Evolutionary conservation across 352 stramenopile genomes (phyloP).

Genomic region (Phytophthora sojae): DNA sequence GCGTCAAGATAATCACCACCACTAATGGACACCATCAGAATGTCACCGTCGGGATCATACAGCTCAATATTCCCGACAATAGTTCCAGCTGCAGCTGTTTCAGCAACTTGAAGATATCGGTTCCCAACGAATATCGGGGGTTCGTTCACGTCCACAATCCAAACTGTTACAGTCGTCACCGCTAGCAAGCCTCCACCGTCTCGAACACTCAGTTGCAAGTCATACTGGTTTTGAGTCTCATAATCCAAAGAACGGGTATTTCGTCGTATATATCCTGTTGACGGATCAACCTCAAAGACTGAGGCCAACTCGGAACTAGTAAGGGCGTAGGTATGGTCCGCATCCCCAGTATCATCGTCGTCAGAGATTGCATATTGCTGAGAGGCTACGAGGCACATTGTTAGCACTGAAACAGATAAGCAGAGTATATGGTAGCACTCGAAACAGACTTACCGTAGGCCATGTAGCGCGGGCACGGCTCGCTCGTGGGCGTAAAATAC

Average conservation of each 20-base stretch:
- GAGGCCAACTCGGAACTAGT: slow-evolving; percentile 9
- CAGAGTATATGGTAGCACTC: not conserved
- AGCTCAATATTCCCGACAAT: slow-evolving; percentile 21
- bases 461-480: slow-evolving; percentile 26
- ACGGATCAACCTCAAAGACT: slow-evolving; percentile 30
- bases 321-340: slow-evolving; percentile 21
- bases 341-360: slow-evolving; percentile 31
- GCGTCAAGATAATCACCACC: slow-evolving; percentile 21
- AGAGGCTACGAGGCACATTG: slow-evolving; percentile 8
- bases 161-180: slow-evolving; percentile 24
- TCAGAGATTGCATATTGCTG: slow-evolving; percentile 30
- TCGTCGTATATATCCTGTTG: slow-evolving; percentile 35
- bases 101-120: slow-evolving; percentile 25
- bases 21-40: slow-evolving; percentile 21
- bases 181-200: slow-evolving; percentile 27
- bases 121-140: slow-evolving; percentile 22
- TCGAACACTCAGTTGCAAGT: slow-evolving; percentile 29
- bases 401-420: not conserved
- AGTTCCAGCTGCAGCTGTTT: slow-evolving; percentile 21
- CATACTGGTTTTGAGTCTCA: slow-evolving; percentile 40
- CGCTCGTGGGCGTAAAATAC: slow-evolving; percentile 26
- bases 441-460: slow-evolving; percentile 35
- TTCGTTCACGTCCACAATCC: slow-evolving; percentile 47
- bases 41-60: slow-evolving; percentile 30
- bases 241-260: slow-evolving; percentile 33